Conservation (phyloP, 2,329 filamentous ascomycete species). For the Chaetomium globosum region DNA sequence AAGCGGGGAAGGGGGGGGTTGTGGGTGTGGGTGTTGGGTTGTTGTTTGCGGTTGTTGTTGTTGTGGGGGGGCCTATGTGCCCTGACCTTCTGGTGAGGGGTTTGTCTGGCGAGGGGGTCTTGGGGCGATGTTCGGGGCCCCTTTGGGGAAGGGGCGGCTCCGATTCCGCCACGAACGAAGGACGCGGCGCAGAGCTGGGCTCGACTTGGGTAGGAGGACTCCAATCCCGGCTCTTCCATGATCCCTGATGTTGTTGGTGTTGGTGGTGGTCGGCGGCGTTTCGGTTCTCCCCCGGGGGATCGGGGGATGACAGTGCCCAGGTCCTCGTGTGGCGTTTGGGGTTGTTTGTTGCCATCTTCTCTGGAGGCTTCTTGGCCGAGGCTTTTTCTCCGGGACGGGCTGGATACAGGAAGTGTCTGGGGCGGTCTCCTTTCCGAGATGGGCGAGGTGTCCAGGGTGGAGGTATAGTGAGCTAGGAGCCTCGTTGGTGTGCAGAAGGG, state of each 20-base stretch:
- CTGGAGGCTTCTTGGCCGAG: no score
- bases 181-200: not conserved
- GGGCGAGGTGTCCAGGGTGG: slow-evolving; percentile 39
- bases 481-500: slow-evolving; percentile 53
- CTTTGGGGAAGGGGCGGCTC: slow-evolving; percentile 42
- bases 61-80: slow-evolving; percentile 43
- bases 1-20: not conserved
- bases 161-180: slow-evolving; percentile 39
- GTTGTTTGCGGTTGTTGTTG: slow-evolving; percentile 1
- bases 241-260: slow-evolving; percentile 1
- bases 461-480: slow-evolving; percentile 54
- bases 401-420: not conserved
- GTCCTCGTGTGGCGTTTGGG: not conserved
- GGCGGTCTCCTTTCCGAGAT: not conserved
- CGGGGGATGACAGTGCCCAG: slow-evolving; percentile 5
- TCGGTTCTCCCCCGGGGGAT: slow-evolving; percentile 9
- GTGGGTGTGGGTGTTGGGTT: not conserved
- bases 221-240: slow-evolving; percentile 20
- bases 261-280: not conserved
- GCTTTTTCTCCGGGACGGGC: not conserved
- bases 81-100: slow-evolving; percentile 42
- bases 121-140: slow-evolving; percentile 30
- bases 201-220: slow-evolving; percentile 24
- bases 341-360: not conserved
- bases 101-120: slow-evolving; percentile 31